Evolutionary conservation across 495 filamentous ascomycete species (phyloP).

Genomic region (Xylaria cubensis): DNA sequence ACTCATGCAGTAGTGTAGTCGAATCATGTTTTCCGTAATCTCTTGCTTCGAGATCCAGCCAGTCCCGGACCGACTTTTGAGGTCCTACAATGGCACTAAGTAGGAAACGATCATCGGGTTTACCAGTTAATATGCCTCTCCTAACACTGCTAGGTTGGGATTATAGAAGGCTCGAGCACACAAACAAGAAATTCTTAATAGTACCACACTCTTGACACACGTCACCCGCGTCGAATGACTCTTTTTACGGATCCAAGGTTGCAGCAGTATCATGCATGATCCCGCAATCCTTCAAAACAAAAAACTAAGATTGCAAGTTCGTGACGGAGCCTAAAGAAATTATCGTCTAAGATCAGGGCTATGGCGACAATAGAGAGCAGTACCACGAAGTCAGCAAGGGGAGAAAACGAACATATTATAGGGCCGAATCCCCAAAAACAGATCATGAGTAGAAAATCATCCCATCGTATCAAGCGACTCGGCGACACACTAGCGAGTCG

Average conservation of each 20-base stretch:
- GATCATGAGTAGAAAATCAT: background rate
- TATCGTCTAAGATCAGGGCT: background rate
- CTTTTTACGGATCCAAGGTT: background rate
- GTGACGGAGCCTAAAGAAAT: background rate
- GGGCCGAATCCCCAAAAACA: background rate
- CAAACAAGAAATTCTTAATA: background rate
- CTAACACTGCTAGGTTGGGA: background rate
- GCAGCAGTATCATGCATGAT: background rate
- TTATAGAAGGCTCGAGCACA: background rate
- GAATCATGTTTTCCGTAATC: background rate
- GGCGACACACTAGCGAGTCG: background rate
- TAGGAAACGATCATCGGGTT: slow-evolving; percentile 1
- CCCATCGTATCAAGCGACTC: background rate
- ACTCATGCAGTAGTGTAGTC: background rate
- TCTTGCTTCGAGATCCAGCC: slow-evolving; percentile 13
- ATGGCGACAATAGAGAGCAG: background rate
- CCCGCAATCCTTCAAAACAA: background rate
- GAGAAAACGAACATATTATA: slow-evolving; percentile 5
- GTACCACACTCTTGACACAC: slow-evolving; percentile 3
- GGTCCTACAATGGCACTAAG: background rate
- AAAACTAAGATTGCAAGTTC: background rate
- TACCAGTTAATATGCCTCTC: background rate
- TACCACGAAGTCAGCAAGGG: background rate
- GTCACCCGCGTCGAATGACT: background rate
- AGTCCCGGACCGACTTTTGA: slow-evolving; percentile 1